These are phyloP conservation scores for Cunninghamia lanceolata DNA, from an alignment of 75 land plant genomes.

Conservation along the genomic window DNA sequence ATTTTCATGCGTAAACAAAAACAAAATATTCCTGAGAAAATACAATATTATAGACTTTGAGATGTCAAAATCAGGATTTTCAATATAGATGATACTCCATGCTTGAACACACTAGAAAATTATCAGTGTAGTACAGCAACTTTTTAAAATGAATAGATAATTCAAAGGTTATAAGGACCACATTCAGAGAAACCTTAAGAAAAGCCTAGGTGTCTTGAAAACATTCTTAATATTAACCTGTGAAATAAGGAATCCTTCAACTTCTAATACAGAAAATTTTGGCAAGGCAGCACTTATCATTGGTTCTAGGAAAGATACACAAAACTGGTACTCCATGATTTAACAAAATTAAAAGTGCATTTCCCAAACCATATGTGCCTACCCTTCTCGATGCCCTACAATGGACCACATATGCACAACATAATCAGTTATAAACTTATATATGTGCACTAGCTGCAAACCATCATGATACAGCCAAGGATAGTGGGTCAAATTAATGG, in stretches of 20 bases:
- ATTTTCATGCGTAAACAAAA: neutral
- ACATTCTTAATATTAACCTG: no score
- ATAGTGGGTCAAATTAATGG: no score
- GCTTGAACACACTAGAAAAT: neutral
- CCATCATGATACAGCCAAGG: no score
- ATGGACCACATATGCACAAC: neutral
- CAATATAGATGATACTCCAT: neutral
- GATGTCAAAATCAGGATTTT: neutral
- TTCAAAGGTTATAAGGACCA: neutral
- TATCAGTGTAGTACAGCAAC: neutral
- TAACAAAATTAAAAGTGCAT: neutral
- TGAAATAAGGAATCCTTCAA: neutral
- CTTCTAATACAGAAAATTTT: neutral
- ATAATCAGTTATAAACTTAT: neutral
- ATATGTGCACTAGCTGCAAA: no score
- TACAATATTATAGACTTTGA: neutral
- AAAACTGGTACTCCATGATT: neutral
- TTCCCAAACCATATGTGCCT: neutral
- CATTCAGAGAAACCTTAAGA: neutral
- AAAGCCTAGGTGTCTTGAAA: neutral
- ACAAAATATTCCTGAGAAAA: neutral
- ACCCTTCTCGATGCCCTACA: neutral
- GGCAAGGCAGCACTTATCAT: neutral
- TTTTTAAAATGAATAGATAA: neutral
- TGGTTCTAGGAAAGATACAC: neutral